These are phyloP conservation scores for Chamaecyparis obtusa DNA, from an alignment of 75 land plant genomes.

Conservation along the genomic window DNA sequence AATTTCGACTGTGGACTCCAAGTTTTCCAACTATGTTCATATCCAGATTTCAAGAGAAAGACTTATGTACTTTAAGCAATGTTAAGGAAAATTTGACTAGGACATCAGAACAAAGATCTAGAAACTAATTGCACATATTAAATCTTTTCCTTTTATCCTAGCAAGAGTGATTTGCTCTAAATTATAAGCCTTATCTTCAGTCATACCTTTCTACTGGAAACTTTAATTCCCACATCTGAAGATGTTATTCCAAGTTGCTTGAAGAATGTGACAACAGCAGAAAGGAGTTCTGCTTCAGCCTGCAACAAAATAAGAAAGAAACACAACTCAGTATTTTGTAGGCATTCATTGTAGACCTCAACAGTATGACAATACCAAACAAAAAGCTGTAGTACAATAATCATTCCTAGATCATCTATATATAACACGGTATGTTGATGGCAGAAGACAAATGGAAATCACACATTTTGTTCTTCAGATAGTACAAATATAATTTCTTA, in stretches of 20 bases:
- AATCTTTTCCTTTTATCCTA: background rate
- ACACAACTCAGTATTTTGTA: background rate
- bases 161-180: background rate
- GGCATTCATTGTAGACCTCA: background rate
- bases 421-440: background rate
- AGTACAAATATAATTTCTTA: too few relatives aligned
- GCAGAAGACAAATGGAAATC: background rate
- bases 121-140: background rate
- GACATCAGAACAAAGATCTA: background rate
- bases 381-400: background rate
- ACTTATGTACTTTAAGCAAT: background rate
- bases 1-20: background rate
- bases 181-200: background rate
- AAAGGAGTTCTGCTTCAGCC: slow-evolving; percentile 98
- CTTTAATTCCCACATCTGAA: slow-evolving; percentile 89
- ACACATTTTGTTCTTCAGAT: background rate
- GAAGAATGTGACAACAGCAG: slow-evolving; percentile 85
- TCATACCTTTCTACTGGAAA: slow-evolving; percentile 94
- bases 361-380: background rate
- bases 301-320: slow-evolving; percentile 17
- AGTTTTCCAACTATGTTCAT: background rate
- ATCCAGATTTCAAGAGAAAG: background rate
- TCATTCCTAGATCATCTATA: background rate
- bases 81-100: background rate
- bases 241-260: slow-evolving; percentile 79